phyloP scores from a whole-genome alignment of 441 rosid genomes.

The Jatropha podagrica region DNA sequence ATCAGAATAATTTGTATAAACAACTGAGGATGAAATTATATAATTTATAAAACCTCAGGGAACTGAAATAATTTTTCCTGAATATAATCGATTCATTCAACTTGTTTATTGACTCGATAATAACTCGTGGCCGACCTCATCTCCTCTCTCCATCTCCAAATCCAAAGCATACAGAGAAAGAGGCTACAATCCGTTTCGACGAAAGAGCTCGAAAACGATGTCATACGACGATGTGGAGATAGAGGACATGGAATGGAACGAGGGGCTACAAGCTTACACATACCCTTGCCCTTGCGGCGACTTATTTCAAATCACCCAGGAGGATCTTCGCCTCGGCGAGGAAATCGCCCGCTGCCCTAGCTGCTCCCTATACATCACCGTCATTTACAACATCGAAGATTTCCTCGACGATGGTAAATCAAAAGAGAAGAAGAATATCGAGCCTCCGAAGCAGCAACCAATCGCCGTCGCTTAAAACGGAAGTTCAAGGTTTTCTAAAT shows the following conservation, averaged over 20 bases:
- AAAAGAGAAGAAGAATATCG: conserved; percentile 33
- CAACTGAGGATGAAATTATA: no score
- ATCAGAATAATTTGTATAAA: no score
- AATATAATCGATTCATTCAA: no score
- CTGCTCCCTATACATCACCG: conserved; percentile 89
- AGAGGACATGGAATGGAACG: conserved; percentile 95
- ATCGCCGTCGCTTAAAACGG: conserved; percentile 53
- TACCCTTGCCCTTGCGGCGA: conserved; percentile 97
- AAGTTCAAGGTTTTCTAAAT: not conserved
- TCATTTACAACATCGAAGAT: conserved; percentile 78
- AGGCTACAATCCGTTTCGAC: not conserved
- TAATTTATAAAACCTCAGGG: no score
- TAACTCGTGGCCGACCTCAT: not conserved
- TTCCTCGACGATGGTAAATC: conserved; percentile 40
- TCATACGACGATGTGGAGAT: conserved; percentile 98
- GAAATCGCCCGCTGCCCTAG: conserved; percentile 91
- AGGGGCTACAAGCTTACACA: conserved; percentile 74
- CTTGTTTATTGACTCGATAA: no score
- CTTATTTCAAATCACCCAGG: conserved; percentile 84
- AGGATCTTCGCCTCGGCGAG: conserved; percentile 76
- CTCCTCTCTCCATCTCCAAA: not conserved
- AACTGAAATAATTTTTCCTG: no score
- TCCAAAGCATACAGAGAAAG: no score
- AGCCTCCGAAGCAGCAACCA: conserved; percentile 45
- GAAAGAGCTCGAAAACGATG: conserved; percentile 35